Base-by-base conservation (phyloP, 805 yeast species). In the Komagataella phaffii region DNA sequence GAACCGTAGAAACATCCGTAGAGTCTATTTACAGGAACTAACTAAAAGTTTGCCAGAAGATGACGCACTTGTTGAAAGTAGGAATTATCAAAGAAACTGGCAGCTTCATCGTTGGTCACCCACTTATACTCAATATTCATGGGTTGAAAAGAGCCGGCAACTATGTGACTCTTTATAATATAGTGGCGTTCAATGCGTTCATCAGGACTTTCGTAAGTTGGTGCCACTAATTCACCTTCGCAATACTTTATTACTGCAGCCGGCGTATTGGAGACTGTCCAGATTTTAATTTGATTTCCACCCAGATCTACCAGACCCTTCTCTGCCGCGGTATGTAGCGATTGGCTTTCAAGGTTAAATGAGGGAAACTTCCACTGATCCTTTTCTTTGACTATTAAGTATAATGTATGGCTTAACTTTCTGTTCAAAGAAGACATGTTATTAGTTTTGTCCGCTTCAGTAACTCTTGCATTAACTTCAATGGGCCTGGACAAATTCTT, bases 181-280 rank as follows among this genome's bases (percentile, higher is more conserved):
- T 82, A 93, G 59, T 86, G 91, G 59, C 79, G 73, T 12, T 56
- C 53, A 6, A 60, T 57, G 5, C 53, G 59, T n/a, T 56, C 59
- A 1, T 59, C 60, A 14, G 40, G 6, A 30, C 14, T 30, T 30
- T 10, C 59, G 8, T 57, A 63, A 2, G 58, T 23, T 6, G 56
- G 47, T 7, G 56, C 52, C 14, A 62, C 62, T 24, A 59, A 49
- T 12, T 66, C 62, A 36, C 61, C 61, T 40, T 62, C 61, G 12
- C 58, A 49, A 55, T 70, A 74, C 57, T 78, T 72, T 55, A 83
- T 61, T 1, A 84, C 80, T 47, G 83, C 89, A 46, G 90, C 83
- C 45, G 99, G 98, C 4, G 85, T 85, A 52, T 79, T 80, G 21
- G 98, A 88, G n/a, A 93, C 96, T 18, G 85, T 79, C 87, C 95